Percentiles rank a stretch among this genome's conserved stretches.
Conservation (phyloP, 2,329 filamentous ascomycete species). For the Scleromitrula shiraiana region DNA sequence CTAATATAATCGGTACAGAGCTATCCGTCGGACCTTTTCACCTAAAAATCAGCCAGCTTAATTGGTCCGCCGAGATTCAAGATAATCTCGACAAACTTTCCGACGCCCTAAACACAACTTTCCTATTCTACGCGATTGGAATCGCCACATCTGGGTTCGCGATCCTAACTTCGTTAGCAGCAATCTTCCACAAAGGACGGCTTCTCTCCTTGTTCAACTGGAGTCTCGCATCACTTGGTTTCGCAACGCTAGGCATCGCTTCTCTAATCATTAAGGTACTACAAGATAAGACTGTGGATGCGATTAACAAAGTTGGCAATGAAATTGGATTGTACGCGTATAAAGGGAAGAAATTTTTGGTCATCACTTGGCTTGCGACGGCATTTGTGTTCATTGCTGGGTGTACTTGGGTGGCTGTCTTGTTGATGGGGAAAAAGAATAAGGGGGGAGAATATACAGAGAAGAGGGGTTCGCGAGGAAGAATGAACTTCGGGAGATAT, state of each 20-base stretch:
- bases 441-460: conserved; percentile 20
- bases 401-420: conserved; percentile 26
- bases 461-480: conserved; percentile 14
- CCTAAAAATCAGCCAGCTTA: conserved; percentile 42
- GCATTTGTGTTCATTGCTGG: conserved; percentile 34
- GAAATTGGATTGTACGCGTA: conserved; percentile 29
- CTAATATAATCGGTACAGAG: conserved; percentile 39
- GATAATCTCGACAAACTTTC: conserved; percentile 43
- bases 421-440: conserved; percentile 21
- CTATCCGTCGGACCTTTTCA: conserved; percentile 34
- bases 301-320: conserved; percentile 36
- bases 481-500: neutral
- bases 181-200: conserved; percentile 35
- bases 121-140: conserved; percentile 51
- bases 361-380: conserved; percentile 51
- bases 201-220: conserved; percentile 43
- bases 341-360: conserved; percentile 46
- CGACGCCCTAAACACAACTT: conserved; percentile 42
- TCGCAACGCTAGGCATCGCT: conserved; percentile 56
- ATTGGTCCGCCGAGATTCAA: conserved; percentile 49
- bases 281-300: conserved; percentile 42
- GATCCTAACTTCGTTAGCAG: conserved; percentile 38
- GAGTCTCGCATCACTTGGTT: conserved; percentile 37
- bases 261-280: conserved; percentile 67
- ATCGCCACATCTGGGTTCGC: conserved; percentile 44